Base-by-base conservation (phyloP, 2,329 filamentous ascomycete species). In the Fusarium domesticum region DNA sequence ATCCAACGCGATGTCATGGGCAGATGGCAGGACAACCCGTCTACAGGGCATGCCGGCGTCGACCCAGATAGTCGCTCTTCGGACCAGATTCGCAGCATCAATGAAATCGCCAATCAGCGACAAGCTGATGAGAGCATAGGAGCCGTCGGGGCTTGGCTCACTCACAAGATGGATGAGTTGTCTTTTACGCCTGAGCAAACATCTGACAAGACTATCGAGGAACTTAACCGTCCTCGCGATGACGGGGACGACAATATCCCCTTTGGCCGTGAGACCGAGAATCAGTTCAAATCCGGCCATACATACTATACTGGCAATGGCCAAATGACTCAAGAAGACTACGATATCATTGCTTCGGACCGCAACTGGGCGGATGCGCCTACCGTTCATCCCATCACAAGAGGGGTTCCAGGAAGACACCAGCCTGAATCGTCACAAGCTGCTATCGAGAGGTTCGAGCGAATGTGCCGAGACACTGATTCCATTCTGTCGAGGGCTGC, bases 401-500 rank as follows among this genome's bases (percentile, higher is more conserved):
- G 54, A 6, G 59, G 59, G 15, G 48, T 43, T 11, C 56, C 59
- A 4, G 59, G 56, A 8, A 60, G 61, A 16, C 57, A 68, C 35
- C 77, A 81, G 49, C 78, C 77, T 2, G 64, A 71, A 40, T 70
- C 73, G 2, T 75, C 78, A 2, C 70, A 77, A 34, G 76, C 68
- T 14, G 78, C 78, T 8, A 82, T 83, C 16, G 69, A 70, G 34
- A 69, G 57, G 31, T 81, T 77, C 42, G 68, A 79, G 51, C 68
- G 66, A 10, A 70, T 77, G 68, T 75, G 68, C 42, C 70, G 70
- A 16, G 78, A 82, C 50, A 81, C 72, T 37, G 75, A 74, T 19
- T 84, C 81, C 0, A 70, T 83, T 10, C 64, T 82, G 8, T 85
- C 81, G 2, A 71, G 78, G 49, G 76, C 81, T 12, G 84, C 84